Base-by-base conservation (phyloP, 179 eudicot genomes). In the Silene coronaria region DNA sequence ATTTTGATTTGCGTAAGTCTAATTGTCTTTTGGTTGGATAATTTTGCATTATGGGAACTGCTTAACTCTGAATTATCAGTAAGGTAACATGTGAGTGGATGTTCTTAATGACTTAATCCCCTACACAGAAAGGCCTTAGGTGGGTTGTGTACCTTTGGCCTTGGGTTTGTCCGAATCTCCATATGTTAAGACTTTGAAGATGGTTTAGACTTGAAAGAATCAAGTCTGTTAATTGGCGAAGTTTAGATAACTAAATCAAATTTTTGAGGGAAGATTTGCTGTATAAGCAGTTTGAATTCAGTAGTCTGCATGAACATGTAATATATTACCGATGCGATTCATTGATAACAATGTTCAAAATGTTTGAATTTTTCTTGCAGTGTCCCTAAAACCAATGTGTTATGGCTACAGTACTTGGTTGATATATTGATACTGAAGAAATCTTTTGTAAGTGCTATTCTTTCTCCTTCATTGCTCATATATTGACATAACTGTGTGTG, bases 401-500 rank as follows among this genome's bases (percentile, higher is more conserved):
- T 95, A 69, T 92, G 99, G 99, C 79, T 95, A 80, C 99, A 92
- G 78, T 94, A 94, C 79, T 75, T 94, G 84, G 90, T 92, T 24
- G 97, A 94, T 75, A 83, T 94, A 51, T 77, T 92, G 80, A 85
- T 92, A 36, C 65, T 81, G 61, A 94, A 90, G 88, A 94, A 94
- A 84, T 74, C 91, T 74, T 94, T 81, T 87, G 98, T 94, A 80
- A 92, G 98, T 84, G 67, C 23, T 61, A 6, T 0, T 64, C 38
- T 55, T 57, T 66, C 62, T 24, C 53, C 36, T 23, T 76, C 36
- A 46, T 36, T 22, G 6, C 24, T 23, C 34, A 55, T 51, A 11
- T 13, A n/a, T 16, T 30, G 58, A 26, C 59, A 9, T 11, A 42
- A 46, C 59, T 34, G 32, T 42, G 28, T 45, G 13, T 48, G 22